Base-by-base conservation (phyloP, 495 filamentous ascomycete genomes). In the Pyrenula aspistea region DNA sequence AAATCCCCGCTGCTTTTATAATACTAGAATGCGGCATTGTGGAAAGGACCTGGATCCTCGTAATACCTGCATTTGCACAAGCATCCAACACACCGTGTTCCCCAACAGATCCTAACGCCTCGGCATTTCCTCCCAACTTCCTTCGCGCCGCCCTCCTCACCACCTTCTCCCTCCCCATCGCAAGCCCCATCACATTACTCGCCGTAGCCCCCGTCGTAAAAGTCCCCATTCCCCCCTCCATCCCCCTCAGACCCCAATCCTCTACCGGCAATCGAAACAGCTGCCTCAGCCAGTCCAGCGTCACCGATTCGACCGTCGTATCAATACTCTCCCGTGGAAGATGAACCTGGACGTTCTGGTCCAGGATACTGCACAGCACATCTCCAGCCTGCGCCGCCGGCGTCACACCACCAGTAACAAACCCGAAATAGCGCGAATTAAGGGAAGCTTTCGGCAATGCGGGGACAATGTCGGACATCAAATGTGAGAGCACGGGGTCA, bases 121-220 rank as follows among this genome's bases (percentile, higher is more conserved):
- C 56, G 1, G 56, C 51, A 61, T 23, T 49, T 51, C 42, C 59
- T 62, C 1, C 61, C 59, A 1, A 36, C 60, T 8, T 59, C 59
- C 0, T 67, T 55, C 2, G 74, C 24, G 36, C 74, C 64, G 8
- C 69, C 66, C 64, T 55, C 42, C 72, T 64, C 20, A 94, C 59
- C 3, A 87, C 73, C 25, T 71, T 79, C 65, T 94, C 89, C 22
- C 91, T 73, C 8, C 80, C 89, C 63, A 83, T 90, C 2, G 87
- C 87, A 20, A 95, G 68, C 0, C 89, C 91, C 0, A 96, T 68
- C 31, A 94, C 77, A 68, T 96, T 97, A 58, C 85, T 86, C 2
- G 79, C 88, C 1, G 92, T 96, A 1, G 88, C 91, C 0, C 92
- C 91, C 0, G 91, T 97, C 1, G 90, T 95, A 61, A 96, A 93